Conservation (phyloP, 441 rosid genomes). For the Eutrema salsugineum region DNA sequence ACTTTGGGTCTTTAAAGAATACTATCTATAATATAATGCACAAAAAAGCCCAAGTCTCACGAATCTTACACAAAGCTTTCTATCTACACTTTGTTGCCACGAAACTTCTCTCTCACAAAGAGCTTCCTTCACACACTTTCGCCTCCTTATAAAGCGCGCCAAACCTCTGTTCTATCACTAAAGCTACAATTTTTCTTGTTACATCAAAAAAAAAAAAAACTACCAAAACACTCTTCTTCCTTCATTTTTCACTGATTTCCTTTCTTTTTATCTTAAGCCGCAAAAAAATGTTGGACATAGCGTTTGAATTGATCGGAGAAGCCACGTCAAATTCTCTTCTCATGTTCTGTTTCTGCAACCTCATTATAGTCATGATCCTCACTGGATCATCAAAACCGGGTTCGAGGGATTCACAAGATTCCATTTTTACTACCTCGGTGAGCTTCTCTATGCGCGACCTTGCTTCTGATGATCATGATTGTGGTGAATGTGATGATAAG, state of each 20-base stretch:
- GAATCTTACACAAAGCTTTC: slow-evolving; percentile 22
- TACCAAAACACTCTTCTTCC: background rate
- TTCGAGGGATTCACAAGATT: slow-evolving; percentile 22
- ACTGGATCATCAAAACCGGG: slow-evolving; percentile 38
- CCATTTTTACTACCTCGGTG: background rate
- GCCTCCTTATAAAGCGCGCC: background rate
- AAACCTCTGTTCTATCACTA: background rate
- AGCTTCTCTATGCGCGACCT: background rate
- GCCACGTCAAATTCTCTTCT: slow-evolving; percentile 57
- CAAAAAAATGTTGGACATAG: slow-evolving; percentile 39
- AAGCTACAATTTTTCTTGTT: too few species aligned
- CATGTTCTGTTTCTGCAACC: slow-evolving; percentile 62
- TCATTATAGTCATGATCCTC: slow-evolving; percentile 53
- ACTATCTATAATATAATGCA: background rate
- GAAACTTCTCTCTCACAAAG: background rate
- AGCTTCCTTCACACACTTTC: slow-evolving; percentile 28
- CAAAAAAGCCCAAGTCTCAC: slow-evolving; percentile 5
- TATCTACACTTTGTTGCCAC: slow-evolving; percentile 24
- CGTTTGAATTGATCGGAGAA: slow-evolving; percentile 41
- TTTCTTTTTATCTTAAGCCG: background rate
- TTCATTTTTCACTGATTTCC: background rate
- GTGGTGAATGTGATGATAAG: background rate
- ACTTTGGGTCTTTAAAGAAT: background rate
- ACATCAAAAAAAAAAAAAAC: too few species aligned
- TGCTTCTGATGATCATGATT: slow-evolving; percentile 3